These are phyloP conservation scores for Aspergillus intermedius DNA, from an alignment of 2,329 filamentous ascomycete genomes.

Conservation along the genomic window DNA sequence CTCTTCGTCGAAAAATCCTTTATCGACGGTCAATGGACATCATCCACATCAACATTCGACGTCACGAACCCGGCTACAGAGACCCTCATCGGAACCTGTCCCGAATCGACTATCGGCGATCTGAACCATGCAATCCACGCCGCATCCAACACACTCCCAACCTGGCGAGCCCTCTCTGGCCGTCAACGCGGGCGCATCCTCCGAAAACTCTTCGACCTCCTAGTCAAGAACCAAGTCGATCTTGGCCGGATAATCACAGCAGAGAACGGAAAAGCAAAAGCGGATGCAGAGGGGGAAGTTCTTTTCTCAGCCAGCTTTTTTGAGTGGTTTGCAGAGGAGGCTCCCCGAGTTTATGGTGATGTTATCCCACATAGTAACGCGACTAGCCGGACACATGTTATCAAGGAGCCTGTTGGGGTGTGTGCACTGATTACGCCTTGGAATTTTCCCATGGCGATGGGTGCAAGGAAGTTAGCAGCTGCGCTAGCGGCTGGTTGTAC, in stretches of 20 bases:
- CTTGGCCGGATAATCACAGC: constrained; percentile 56
- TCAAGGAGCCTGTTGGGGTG: constrained; percentile 59
- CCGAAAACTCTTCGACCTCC: constrained; percentile 57
- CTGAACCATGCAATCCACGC: constrained; percentile 70
- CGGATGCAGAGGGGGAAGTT: constrained; percentile 51
- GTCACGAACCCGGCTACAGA: constrained; percentile 75
- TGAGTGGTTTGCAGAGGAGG: constrained; percentile 56
- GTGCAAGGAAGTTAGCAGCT: constrained; percentile 42
- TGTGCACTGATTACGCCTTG: constrained; percentile 60
- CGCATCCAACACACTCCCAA: constrained; percentile 60
- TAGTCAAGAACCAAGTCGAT: constrained; percentile 57
- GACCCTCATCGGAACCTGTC: constrained; percentile 67
- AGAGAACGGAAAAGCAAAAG: constrained; percentile 60
- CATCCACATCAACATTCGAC: constrained; percentile 74
- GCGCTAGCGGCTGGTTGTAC: constrained; percentile 82
- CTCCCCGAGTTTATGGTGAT: constrained; percentile 49
- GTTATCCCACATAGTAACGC: constrained; percentile 51
- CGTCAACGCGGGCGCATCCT: constrained; percentile 53
- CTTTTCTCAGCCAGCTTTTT: constrained; percentile 52
- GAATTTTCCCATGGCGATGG: constrained; percentile 52
- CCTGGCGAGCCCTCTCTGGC: constrained; percentile 52
- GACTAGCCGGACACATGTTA: constrained; percentile 51
- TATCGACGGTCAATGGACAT: constrained; percentile 83
- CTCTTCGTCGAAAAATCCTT: constrained; percentile 76
- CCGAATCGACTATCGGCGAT: constrained; percentile 69